A percentile compares a stretch with the other conserved stretches of the same genome.
phyloP scores from a whole-genome alignment of 164 flowering plant genomes.

The Aristolochia contorta region DNA sequence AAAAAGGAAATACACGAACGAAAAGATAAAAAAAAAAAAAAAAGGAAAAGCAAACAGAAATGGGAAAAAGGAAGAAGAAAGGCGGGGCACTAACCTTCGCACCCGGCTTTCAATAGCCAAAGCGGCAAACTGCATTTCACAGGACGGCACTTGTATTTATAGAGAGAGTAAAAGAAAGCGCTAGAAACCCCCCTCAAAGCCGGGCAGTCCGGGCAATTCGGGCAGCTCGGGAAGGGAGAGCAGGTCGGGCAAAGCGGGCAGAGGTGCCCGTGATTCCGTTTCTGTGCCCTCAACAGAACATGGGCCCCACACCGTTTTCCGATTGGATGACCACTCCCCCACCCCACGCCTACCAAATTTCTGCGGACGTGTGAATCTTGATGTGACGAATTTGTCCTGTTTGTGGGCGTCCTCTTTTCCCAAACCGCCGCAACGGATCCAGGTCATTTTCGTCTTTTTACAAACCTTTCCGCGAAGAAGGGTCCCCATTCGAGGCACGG shows the following conservation, averaged over 20 bases:
- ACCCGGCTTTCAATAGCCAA: constrained; percentile 7
- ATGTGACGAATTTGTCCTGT: too few species aligned
- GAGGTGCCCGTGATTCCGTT: constrained; percentile 1
- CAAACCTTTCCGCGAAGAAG: too few species aligned
- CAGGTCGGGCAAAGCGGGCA: background rate
- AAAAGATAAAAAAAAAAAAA: background rate
- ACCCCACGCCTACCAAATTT: too few species aligned
- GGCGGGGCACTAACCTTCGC: constrained; percentile 4
- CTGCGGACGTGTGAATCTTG: too few species aligned
- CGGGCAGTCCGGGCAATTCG: background rate
- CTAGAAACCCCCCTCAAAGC: too few species aligned
- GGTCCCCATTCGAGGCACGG: too few species aligned
- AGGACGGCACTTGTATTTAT: constrained; percentile 12
- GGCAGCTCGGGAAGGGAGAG: constrained; percentile 9
- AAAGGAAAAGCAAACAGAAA: background rate
- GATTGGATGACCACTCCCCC: too few species aligned
- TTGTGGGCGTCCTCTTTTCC: too few species aligned
- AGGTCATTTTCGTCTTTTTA: too few species aligned
- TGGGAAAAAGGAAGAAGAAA: constrained; percentile 1
- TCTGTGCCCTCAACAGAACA: background rate
- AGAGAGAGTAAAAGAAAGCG: constrained; percentile 1
- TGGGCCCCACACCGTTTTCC: background rate
- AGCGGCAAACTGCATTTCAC: constrained; percentile 20
- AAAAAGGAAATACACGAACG: background rate
- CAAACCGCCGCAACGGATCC: too few species aligned